Base-by-base conservation (phyloP, 139 green algal species). In the Spirogloea muscicola region DNA sequence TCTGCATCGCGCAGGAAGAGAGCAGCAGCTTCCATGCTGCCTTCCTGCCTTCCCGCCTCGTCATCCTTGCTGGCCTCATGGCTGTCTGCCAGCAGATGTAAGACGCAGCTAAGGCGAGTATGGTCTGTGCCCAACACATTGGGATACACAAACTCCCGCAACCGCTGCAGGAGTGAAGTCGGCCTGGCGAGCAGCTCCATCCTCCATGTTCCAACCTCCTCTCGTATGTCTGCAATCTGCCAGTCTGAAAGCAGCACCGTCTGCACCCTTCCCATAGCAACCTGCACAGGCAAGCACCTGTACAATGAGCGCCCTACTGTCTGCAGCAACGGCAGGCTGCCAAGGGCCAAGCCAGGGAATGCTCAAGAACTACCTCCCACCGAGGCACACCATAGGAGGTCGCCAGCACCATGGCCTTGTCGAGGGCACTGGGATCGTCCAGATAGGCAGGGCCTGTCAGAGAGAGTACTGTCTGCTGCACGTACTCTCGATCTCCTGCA, bases 161-260 rank as follows among this genome's bases (percentile, higher is more conserved):
- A 7, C 6, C 5, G 5, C 4, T 6, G 9, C 5, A 59, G 40
- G 27, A 59, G 5, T 21, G 68, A 4, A 7, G 39, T 25, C 10
- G 64, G 64, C 3, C 21, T 58, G 29, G 48, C 64, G 5, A 74
- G 64, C 10, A 74, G 21, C 13, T 29, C 18, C 6, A 5, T 21
- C 59, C 46, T 36, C 5, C 46, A 36, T n/a, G n/a, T 34, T 68
- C n/a, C 4, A 5, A 68, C 59, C 5, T 68, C 25, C n/a, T 37
- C 64, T 33, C 69, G 21, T 33, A 74, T 42, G 31, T 69, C 52
- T 33, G 68, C 64, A 6, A 68, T 31, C 64, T 33, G 64, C 64
- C 64, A 74, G 5, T 74, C 64, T 6, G 44, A 72, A 4, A 74
- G 52, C 38, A 74, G 64, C n/a, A 74, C 13, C 10, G 64, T 65